Percentiles rank a stretch among this genome's conserved stretches.
Conservation (phyloP, 768 basidiomycete genomes). For the Royoungia palumana region DNA sequence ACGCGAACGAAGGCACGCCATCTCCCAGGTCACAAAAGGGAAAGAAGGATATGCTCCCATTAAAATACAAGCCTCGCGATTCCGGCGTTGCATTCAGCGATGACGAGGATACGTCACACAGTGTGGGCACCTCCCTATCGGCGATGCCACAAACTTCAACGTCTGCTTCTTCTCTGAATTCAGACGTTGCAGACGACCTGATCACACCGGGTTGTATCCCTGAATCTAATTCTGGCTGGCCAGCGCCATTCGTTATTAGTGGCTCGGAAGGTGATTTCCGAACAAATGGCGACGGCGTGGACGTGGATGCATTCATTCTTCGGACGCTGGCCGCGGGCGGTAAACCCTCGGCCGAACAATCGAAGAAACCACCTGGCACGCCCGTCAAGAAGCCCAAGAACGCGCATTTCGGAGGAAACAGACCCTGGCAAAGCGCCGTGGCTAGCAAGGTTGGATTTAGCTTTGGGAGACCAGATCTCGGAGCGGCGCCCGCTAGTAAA, state of each 20-base stretch:
- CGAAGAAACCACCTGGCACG: slow-evolving; percentile 72
- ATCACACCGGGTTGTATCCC: slow-evolving; percentile 65
- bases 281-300: slow-evolving; percentile 30
- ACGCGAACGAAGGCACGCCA: slow-evolving; percentile 54
- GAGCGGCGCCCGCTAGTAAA: slow-evolving; percentile 36
- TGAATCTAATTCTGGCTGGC: slow-evolving; percentile 60
- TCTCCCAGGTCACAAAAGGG: slow-evolving; percentile 44
- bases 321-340: slow-evolving; percentile 60
- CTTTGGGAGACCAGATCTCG: slow-evolving; percentile 40
- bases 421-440: slow-evolving; percentile 82
- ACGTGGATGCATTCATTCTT: slow-evolving; percentile 70
- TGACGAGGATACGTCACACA: slow-evolving; percentile 41
- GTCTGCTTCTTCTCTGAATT: slow-evolving; percentile 58
- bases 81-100: slow-evolving; percentile 63
- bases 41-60: slow-evolving; percentile 41
- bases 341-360: slow-evolving; percentile 41
- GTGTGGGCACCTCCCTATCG: slow-evolving; percentile 21
- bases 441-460: slow-evolving; percentile 59
- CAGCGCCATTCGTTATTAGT: slow-evolving; percentile 38
- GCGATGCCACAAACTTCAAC: slow-evolving; percentile 58
- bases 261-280: slow-evolving; percentile 39
- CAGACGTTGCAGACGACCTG: slow-evolving; percentile 60
- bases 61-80: slow-evolving; percentile 71
- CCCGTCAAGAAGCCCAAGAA: slow-evolving; percentile 76
- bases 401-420: slow-evolving; percentile 50